phyloP scores from a whole-genome alignment of 352 stramenopile genomes.

The Pythium phragmiticola region DNA sequence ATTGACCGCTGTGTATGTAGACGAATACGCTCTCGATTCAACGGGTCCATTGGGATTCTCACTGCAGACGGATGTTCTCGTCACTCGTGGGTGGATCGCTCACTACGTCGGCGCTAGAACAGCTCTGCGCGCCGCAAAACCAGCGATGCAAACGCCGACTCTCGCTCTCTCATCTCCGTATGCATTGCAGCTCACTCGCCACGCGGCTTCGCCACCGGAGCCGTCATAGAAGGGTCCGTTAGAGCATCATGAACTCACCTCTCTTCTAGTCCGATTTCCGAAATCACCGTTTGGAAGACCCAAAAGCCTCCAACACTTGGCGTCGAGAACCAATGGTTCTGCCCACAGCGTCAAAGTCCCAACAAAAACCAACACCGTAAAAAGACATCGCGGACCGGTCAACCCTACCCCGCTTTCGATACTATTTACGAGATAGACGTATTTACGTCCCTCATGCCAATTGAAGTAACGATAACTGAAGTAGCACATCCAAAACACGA shows the following conservation, averaged over 20 bases:
- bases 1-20: background rate
- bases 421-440: background rate
- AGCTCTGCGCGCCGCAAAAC: background rate
- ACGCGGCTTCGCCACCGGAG: background rate
- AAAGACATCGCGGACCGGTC: background rate
- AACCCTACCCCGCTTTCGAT: background rate
- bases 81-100: background rate
- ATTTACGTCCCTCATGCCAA: background rate
- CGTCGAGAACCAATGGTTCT: conserved; percentile 37
- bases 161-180: conserved; percentile 3
- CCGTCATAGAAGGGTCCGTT: background rate
- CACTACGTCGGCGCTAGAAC: background rate
- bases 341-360: background rate
- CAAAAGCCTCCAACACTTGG: conserved; percentile 22
- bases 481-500: background rate
- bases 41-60: background rate
- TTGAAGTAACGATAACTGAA: conserved; percentile 6
- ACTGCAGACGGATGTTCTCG: background rate
- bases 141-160: background rate
- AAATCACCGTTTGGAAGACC: conserved; percentile 47
- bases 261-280: conserved; percentile 88
- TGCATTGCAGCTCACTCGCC: background rate
- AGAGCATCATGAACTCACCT: conserved; percentile 41
- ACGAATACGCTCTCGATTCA: background rate
- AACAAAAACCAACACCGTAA: conserved; percentile 3